Evolutionary conservation across 768 basidiomycete species (phyloP).

Genomic region (Xerocomellus intermedius): DNA sequence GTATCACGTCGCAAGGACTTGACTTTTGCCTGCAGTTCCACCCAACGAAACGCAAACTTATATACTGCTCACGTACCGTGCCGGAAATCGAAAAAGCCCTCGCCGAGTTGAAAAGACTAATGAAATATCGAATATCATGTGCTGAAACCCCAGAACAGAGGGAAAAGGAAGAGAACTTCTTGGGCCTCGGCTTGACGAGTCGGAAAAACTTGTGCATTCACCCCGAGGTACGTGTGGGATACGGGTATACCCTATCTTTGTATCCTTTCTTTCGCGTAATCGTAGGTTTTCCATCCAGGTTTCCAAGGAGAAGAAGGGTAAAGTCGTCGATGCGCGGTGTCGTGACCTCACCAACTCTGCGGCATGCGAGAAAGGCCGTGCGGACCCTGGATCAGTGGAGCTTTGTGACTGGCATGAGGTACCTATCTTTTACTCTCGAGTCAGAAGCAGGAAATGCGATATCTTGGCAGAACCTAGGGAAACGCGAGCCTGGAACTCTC

Average conservation of each 20-base stretch:
- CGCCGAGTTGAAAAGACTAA: slow-evolving; percentile 89
- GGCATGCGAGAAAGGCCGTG: slow-evolving; percentile 77
- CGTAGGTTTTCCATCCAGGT: slow-evolving; percentile 49
- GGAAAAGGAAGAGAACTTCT: slow-evolving; percentile 77
- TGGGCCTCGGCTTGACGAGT: slow-evolving; percentile 90
- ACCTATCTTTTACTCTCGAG: slow-evolving; percentile 15
- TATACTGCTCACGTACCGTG: slow-evolving; percentile 98
- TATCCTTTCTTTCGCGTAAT: neutral
- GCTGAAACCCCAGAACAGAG: slow-evolving; percentile 74
- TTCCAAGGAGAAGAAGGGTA: slow-evolving; percentile 97
- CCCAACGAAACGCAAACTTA: slow-evolving; percentile 87
- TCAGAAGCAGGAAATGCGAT: slow-evolving; percentile 1
- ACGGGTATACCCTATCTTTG: neutral
- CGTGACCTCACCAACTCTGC: slow-evolving; percentile 89
- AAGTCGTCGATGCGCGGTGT: slow-evolving; percentile 94
- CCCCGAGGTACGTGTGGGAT: slow-evolving; percentile 65
- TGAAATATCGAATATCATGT: slow-evolving; percentile 77
- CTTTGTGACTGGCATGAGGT: slow-evolving; percentile 98
- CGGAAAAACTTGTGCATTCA: slow-evolving; percentile 96
- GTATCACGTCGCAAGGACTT: neutral
- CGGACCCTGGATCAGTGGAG: slow-evolving; percentile 86
- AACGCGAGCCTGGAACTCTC: slow-evolving; percentile 75
- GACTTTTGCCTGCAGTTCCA: slow-evolving; percentile 61
- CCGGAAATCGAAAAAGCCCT: slow-evolving; percentile 99
- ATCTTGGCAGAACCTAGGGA: slow-evolving; percentile 66